Conservation (phyloP, 805 yeast genomes). For the Metschnikowia corniflorae region DNA sequence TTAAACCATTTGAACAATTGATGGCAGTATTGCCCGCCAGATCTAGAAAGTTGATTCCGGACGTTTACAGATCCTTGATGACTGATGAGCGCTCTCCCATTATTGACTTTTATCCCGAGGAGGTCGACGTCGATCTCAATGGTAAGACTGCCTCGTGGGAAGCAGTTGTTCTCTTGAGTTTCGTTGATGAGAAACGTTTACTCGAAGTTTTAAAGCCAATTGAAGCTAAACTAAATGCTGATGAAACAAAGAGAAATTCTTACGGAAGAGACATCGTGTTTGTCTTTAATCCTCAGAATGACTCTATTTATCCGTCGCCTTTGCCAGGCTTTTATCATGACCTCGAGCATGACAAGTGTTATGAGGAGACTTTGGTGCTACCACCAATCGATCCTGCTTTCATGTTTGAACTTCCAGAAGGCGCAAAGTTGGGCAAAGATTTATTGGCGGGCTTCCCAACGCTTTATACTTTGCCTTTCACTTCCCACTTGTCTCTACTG, state of each 20-base stretch:
- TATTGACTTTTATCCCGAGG: conserved; percentile 83
- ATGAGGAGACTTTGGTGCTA: conserved; percentile 52
- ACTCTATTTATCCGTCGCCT: conserved; percentile 67
- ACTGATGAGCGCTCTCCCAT: conserved; percentile 83
- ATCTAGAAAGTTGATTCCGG: conserved; percentile 76
- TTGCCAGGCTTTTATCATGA: conserved; percentile 73
- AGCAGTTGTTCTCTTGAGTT: conserved; percentile 88
- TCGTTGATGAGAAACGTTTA: conserved; percentile 81
- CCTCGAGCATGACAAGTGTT: conserved; percentile 74
- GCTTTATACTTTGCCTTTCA: conserved; percentile 64
- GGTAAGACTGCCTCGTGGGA: conserved; percentile 98
- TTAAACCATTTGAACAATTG: conserved; percentile 89
- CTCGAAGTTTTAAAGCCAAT: conserved; percentile 68
- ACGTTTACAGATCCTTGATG: conserved; percentile 76
- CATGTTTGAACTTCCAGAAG: conserved; percentile 57
- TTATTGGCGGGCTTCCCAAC: conserved; percentile 90
- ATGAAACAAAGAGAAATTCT: conserved; percentile 69
- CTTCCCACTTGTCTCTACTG: conserved; percentile 50
- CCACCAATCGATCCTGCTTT: conserved; percentile 46
- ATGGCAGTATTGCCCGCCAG: conserved; percentile 98
- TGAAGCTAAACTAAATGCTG: conserved; percentile 59
- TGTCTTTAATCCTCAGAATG: conserved; percentile 72
- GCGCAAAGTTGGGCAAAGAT: conserved; percentile 66
- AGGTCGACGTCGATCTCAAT: conserved; percentile 83
- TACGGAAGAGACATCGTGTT: conserved; percentile 70